Evolutionary conservation across 2,329 filamentous ascomycete genomes (phyloP).

Genomic region (Colletotrichum sp.): DNA sequence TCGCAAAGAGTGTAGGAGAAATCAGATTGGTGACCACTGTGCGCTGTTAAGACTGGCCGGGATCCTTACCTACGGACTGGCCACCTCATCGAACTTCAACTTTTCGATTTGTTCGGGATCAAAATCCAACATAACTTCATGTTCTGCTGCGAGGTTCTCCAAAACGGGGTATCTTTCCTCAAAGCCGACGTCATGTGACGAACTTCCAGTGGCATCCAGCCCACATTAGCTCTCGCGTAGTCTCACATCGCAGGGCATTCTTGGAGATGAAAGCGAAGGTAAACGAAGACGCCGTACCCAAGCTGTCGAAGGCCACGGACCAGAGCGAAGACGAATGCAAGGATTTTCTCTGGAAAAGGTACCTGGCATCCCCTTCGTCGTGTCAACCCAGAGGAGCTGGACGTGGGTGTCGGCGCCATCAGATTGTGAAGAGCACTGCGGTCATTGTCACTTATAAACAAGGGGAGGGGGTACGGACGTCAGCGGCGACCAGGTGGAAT

Average conservation of each 20-base stretch:
- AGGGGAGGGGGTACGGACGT: background rate
- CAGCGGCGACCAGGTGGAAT: background rate
- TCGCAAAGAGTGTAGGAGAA: background rate
- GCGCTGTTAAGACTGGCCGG: accelerated
- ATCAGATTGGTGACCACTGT: background rate
- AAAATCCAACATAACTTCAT: background rate
- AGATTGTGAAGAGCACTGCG: background rate
- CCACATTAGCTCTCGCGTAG: background rate
- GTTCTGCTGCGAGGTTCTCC: accelerated
- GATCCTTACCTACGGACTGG: background rate
- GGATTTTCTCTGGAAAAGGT: background rate
- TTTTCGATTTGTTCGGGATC: background rate
- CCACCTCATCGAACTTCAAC: background rate
- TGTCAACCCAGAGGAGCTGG: accelerated
- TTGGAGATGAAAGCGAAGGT: background rate
- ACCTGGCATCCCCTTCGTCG: background rate
- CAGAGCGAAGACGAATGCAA: background rate
- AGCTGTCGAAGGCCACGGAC: background rate
- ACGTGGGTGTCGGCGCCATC: background rate
- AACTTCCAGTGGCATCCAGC: background rate
- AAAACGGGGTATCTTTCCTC: background rate
- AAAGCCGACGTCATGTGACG: background rate
- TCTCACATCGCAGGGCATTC: background rate
- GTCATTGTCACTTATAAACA: background rate
- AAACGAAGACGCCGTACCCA: background rate